These are phyloP conservation scores for Phyllosticta capitalensis DNA, from an alignment of 2,329 filamentous ascomycete species.

Conservation along the genomic window DNA sequence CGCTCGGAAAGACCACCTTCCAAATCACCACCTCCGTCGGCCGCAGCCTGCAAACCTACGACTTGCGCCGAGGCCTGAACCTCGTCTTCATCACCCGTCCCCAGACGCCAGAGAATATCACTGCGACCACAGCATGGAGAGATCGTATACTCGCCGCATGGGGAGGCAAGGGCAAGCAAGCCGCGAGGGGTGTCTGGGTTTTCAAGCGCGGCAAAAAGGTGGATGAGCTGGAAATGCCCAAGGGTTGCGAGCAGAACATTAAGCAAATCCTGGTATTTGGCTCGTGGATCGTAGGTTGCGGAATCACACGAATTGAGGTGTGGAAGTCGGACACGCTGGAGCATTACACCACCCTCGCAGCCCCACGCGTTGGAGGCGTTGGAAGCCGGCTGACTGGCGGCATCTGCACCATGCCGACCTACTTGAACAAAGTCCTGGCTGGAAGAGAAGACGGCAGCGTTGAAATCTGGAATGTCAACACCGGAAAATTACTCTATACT, in stretches of 20 bases:
- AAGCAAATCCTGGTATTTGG: conserved; percentile 74
- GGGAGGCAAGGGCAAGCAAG: conserved; percentile 51
- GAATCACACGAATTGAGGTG: conserved; percentile 66
- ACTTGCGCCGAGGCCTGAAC: conserved; percentile 79
- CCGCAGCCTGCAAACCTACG: conserved; percentile 86
- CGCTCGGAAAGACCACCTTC: conserved; percentile 87
- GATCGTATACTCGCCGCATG: conserved; percentile 83
- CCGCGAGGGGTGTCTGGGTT: conserved; percentile 68
- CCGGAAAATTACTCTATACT: conserved; percentile 81
- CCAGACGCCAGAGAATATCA: conserved; percentile 77
- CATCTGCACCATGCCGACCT: conserved; percentile 84
- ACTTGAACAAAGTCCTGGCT: conserved; percentile 90
- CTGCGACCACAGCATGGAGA: conserved; percentile 79
- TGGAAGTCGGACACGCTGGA: conserved; percentile 80
- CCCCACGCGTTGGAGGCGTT: conserved; percentile 48
- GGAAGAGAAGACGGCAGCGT: conserved; percentile 80
- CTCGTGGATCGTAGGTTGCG: conserved; percentile 80
- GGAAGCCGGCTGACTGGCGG: conserved; percentile 65
- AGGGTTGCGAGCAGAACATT: conserved; percentile 59
- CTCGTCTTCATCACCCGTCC: conserved; percentile 89
- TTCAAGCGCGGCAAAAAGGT: conserved; percentile 86
- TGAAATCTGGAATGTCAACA: conserved; percentile 96
- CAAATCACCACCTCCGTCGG: conserved; percentile 96
- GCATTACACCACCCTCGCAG: conserved; percentile 75
- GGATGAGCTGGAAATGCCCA: conserved; percentile 61